phyloP scores from a whole-genome alignment of 352 stramenopile genomes.

The Globisporangium cystogenes region DNA sequence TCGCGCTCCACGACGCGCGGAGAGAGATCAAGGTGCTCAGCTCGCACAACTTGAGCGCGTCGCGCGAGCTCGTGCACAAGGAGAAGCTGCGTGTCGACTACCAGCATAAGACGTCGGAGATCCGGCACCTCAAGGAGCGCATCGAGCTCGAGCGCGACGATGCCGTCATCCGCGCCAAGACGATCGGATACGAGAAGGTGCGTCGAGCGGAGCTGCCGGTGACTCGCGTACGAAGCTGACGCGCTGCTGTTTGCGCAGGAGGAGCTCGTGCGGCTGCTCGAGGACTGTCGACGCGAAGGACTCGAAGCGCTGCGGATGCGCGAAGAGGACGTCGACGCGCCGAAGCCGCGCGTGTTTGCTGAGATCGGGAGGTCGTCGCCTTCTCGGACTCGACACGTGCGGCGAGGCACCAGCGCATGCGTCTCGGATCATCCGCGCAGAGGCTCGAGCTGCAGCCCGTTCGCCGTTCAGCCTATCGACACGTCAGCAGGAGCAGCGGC shows the following conservation, averaged over 20 bases:
- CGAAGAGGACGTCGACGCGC: conserved; percentile 63
- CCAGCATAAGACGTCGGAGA: conserved; percentile 40
- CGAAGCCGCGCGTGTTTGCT: conserved; percentile 37
- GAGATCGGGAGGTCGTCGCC: conserved; percentile 16
- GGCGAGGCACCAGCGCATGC: not conserved
- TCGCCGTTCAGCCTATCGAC: conserved; percentile 13
- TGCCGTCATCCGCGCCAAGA: conserved; percentile 32
- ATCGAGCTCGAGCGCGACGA: conserved; percentile 53
- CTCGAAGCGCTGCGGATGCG: conserved; percentile 52
- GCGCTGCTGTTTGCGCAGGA: conserved; percentile 10
- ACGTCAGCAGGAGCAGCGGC: conserved; percentile 3
- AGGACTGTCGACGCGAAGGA: conserved; percentile 34
- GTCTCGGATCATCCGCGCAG: conserved; percentile 7
- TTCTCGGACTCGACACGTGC: not conserved
- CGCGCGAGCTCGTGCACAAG: conserved; percentile 43
- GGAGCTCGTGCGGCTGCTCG: conserved; percentile 27
- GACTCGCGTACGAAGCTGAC: too few species aligned
- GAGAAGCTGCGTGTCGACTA: conserved; percentile 53
- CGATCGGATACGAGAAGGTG: conserved; percentile 40
- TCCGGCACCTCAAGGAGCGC: conserved; percentile 41
- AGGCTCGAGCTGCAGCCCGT: conserved; percentile 12
- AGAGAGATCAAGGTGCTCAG: conserved; percentile 43
- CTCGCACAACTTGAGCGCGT: conserved; percentile 37
- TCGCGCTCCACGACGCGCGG: conserved; percentile 40
- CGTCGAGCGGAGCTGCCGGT: not conserved